These are phyloP conservation scores for Suillus weaverae DNA, from an alignment of 768 basidiomycete genomes.

Conservation along the genomic window DNA sequence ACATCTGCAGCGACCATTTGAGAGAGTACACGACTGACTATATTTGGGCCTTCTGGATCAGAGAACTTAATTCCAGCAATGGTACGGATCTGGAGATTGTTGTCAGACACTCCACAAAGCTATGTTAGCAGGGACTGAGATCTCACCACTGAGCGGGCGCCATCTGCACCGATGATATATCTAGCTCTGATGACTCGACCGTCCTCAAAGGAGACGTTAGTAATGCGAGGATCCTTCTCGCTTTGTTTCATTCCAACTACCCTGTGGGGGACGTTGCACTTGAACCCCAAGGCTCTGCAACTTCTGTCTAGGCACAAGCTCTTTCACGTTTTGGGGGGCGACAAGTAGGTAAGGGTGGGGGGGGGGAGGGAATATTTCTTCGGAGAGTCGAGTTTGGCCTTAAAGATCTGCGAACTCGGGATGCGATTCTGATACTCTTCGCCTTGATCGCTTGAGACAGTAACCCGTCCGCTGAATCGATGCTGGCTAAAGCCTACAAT, in stretches of 20 bases:
- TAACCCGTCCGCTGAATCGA: slow-evolving; percentile 38
- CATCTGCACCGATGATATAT: slow-evolving; percentile 55
- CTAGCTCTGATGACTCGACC: slow-evolving; percentile 43
- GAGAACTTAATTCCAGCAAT: slow-evolving; percentile 41
- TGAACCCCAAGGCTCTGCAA: slow-evolving; percentile 34
- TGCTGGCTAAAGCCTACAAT: slow-evolving; percentile 42
- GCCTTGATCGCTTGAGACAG: slow-evolving; percentile 31
- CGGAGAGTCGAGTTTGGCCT: slow-evolving; percentile 35
- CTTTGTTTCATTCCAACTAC: slow-evolving; percentile 38
- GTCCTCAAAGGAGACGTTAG: slow-evolving; percentile 46
- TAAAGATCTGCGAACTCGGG: slow-evolving; percentile 31
- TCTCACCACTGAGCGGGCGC: slow-evolving; percentile 45
- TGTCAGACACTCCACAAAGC: neutral
- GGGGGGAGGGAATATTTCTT: slow-evolving; percentile 41
- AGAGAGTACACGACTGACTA: slow-evolving; percentile 22
- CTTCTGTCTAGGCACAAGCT: slow-evolving; percentile 38
- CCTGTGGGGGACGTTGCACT: slow-evolving; percentile 39
- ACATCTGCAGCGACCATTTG: slow-evolving; percentile 52
- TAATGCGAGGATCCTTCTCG: slow-evolving; percentile 25
- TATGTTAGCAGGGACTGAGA: neutral
- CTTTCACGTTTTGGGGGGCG: slow-evolving; percentile 46
- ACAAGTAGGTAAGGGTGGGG: slow-evolving; percentile 45
- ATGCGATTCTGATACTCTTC: slow-evolving; percentile 27
- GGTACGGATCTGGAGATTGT: slow-evolving; percentile 39
- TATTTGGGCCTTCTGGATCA: slow-evolving; percentile 38